Base-by-base conservation (phyloP, 2,329 filamentous ascomycete genomes). In the Decorospora gaudefroyi region DNA sequence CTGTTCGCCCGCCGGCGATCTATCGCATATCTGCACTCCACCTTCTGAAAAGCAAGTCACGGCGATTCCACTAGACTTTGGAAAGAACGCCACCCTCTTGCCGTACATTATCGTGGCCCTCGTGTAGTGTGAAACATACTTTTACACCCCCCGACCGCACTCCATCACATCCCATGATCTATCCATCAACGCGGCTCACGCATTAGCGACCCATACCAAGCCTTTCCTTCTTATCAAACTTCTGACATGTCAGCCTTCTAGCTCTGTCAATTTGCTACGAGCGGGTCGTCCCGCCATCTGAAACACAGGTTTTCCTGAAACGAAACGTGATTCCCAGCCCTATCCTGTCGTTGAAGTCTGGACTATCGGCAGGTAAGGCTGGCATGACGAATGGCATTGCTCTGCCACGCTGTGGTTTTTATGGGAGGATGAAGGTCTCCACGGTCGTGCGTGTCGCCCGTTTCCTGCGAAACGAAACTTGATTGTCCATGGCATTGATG, bases 201-300 rank as follows among this genome's bases (percentile, higher is more conserved):
- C 49, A 55, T 55, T 48, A 46, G 45, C 21, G 13, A 42, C 23
- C 33, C 40, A 42, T 43, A 34, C 51, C 38, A 49, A 51, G 46
- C 32, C 36, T 22, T 51, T 33, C 50, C 53, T 33, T 55, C 44
- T 55, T 55, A 59, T 59, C 46, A 55, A 39, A 53, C 42, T 31
- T 46, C 32, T 31, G 13, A 49, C 42, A 42, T 29, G 27, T 27
- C 34, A n/a, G n/a, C n/a, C n/a, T n/a, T n/a, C 17, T 23, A 36
- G 33, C 29, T 29, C 37, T 37, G 32, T 48, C 42, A 45, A 42
- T 31, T 46, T 47, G 40, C 42, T 23, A 36, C 43, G n/a, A 27
- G 42, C 51, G 48, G 51, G 13, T 51, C 40, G 45, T 47, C 44
- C 53, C 51, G 53, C 38, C 25, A 27, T 17, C 34, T 37, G 51